phyloP scores from a whole-genome alignment of 805 yeast genomes.

The Hanseniaspora taiwanica region DNA sequence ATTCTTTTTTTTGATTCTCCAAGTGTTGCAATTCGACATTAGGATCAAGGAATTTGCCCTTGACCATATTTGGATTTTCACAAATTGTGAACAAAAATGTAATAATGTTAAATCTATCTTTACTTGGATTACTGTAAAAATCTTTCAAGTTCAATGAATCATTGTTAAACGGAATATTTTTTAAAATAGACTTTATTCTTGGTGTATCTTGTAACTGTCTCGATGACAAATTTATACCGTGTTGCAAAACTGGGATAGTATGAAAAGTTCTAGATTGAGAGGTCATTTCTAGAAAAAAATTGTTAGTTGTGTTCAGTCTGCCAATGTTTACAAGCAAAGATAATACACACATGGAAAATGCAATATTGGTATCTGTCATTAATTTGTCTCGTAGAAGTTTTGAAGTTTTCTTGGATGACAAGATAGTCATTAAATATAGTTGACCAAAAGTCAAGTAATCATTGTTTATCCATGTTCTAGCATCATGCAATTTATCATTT shows the following conservation, averaged over 20 bases:
- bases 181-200: slow-evolving; percentile 74
- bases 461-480: slow-evolving; percentile 24
- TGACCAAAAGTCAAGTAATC: slow-evolving; percentile 66
- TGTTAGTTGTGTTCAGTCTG: slow-evolving; percentile 86
- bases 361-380: slow-evolving; percentile 44
- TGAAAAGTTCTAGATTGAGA: slow-evolving; percentile 87
- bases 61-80: slow-evolving; percentile 43
- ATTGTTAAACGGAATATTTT: slow-evolving; percentile 27
- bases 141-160: slow-evolving; percentile 35
- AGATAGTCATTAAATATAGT: slow-evolving; percentile 66
- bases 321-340: slow-evolving; percentile 86
- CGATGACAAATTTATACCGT: slow-evolving; percentile 26
- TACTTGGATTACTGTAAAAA: slow-evolving; percentile 43
- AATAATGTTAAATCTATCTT: slow-evolving; percentile 43
- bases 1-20: slow-evolving; percentile 8
- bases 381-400: slow-evolving; percentile 70
- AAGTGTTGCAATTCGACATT: slow-evolving; percentile 4
- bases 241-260: slow-evolving; percentile 79
- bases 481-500: slow-evolving; percentile 17
- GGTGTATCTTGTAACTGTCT: slow-evolving; percentile 93
- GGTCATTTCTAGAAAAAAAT: slow-evolving; percentile 90
- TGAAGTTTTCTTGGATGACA: slow-evolving; percentile 73
- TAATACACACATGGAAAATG: slow-evolving; percentile 63
- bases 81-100: slow-evolving; percentile 65
- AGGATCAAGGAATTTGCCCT: slow-evolving; percentile 19